Conservation (phyloP, 805 yeast genomes). For the Suhomyces faveliae region DNA sequence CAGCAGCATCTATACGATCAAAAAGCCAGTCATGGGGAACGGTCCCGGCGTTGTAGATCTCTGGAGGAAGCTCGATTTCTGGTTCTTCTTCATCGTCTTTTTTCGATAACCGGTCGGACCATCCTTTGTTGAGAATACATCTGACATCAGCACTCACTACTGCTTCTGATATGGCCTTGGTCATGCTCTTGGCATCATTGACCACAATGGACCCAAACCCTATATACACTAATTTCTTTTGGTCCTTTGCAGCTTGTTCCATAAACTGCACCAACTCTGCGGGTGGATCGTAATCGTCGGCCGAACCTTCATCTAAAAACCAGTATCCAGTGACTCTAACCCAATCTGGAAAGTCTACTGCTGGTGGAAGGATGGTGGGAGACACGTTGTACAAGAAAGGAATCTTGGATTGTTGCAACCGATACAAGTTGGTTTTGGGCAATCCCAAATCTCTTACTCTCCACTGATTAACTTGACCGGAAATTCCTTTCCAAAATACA, state of each 20-base stretch:
- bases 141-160: slow-evolving; percentile 77
- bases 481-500: slow-evolving; percentile 89
- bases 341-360: slow-evolving; percentile 94
- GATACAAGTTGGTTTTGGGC: slow-evolving; percentile 66
- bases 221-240: slow-evolving; percentile 78
- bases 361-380: slow-evolving; percentile 86
- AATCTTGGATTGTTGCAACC: slow-evolving; percentile 71
- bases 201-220: slow-evolving; percentile 97
- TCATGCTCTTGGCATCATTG: slow-evolving; percentile 72
- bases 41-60: slow-evolving; percentile 66
- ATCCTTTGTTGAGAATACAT: slow-evolving; percentile 88
- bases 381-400: slow-evolving; percentile 90
- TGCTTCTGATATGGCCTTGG: slow-evolving; percentile 74
- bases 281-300: slow-evolving; percentile 57
- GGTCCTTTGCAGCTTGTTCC: slow-evolving; percentile 52
- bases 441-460: slow-evolving; percentile 64
- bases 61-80: slow-evolving; percentile 57
- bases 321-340: slow-evolving; percentile 94
- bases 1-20: slow-evolving; percentile 86
- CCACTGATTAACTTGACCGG: slow-evolving; percentile 87
- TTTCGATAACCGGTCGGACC: slow-evolving; percentile 74
- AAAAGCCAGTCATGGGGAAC: slow-evolving; percentile 95
- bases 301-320: slow-evolving; percentile 73
- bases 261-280: slow-evolving; percentile 58
- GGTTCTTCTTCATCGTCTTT: slow-evolving; percentile 22